phyloP scores from a whole-genome alignment of 2,329 filamentous ascomycete species.

The Verruconis gallopava region DNA sequence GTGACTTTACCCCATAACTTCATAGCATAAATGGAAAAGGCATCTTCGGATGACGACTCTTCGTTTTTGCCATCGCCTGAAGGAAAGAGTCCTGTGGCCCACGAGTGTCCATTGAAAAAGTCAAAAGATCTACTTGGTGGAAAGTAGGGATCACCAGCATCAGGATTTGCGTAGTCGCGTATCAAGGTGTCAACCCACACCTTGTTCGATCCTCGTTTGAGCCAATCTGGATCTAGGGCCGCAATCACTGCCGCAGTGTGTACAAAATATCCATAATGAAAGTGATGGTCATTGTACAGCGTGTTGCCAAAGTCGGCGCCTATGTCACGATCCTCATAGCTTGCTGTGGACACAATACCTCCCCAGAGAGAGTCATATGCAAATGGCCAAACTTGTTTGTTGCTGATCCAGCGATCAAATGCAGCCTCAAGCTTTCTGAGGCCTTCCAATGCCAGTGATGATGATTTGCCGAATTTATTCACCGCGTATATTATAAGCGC shows the following conservation, averaged over 20 bases:
- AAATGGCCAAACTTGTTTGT: slow-evolving; percentile 34
- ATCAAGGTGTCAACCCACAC: slow-evolving; percentile 74
- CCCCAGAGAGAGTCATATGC: slow-evolving; percentile 55
- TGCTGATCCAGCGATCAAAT: slow-evolving; percentile 34
- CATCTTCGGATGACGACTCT: slow-evolving; percentile 83
- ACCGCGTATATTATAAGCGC: slow-evolving; percentile 31
- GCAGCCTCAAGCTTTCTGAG: slow-evolving; percentile 35
- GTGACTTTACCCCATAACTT: slow-evolving; percentile 85
- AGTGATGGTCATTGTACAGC: slow-evolving; percentile 59
- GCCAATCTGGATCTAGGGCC: slow-evolving; percentile 63
- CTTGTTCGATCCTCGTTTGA: slow-evolving; percentile 49
- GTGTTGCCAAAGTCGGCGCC: slow-evolving; percentile 82
- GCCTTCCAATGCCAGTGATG: slow-evolving; percentile 33
- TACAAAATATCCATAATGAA: slow-evolving; percentile 72
- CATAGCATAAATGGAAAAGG: slow-evolving; percentile 71
- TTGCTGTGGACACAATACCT: slow-evolving; percentile 64
- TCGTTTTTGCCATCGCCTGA: slow-evolving; percentile 65
- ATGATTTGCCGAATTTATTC: slow-evolving; percentile 42
- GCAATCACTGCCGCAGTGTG: slow-evolving; percentile 74
- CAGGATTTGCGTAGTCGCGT: slow-evolving; percentile 72
- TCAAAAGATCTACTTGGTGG: slow-evolving; percentile 65
- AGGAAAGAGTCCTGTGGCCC: slow-evolving; percentile 70
- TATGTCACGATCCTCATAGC: slow-evolving; percentile 49
- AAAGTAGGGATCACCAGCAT: slow-evolving; percentile 53
- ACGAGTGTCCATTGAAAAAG: slow-evolving; percentile 90